Evolutionary conservation across 208 protist species (phyloP), one percentile per base, ranked within the genome.

Genomic region (Leishmania turanica): DNA sequence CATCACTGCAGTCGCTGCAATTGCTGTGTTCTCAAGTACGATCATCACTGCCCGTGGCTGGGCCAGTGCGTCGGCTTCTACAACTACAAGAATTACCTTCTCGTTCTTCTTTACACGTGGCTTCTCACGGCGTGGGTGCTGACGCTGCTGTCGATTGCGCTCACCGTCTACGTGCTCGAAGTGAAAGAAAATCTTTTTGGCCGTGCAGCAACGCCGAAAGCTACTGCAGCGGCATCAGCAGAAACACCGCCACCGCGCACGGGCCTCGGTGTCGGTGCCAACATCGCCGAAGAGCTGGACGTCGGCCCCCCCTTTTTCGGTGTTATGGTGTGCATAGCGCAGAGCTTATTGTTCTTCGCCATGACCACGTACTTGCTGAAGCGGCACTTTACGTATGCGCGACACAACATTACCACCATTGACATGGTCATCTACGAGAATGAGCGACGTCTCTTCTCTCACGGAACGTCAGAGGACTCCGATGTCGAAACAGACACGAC

Each of bases 1-100:
- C 94, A 96, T 58, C 96, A 98, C 88, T 98, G 96, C 84, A 96
- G 93, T 75, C 84, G 86, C 9, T 98, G 96, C 90, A 88, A 95
- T 56, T 86, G 83, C 69, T 98, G 96, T 78, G 88, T 98, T 1
- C 87, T 97, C 71, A 94, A 96, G 85, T 98, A 97, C 81, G 96
- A 98, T 80, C 96, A 98, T 80, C 96, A 98, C 82, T 98, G 96
- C 84, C 95, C 96, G 3, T 98, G 96, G 96, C 85, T 97, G 19
- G 96, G 95, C 15, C 95, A 93, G 73, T 98, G 96, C 80, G 91
- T 98, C 3, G 96, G 96, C n/a, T 96, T 97, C 79, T 96, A 93
- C 77, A 98, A 98, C 87, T 97, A 98, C 87, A 98, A 98, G 72
- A 93, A 94, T 75, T 98, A 96, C 78, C 90, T 98, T 31, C 86